Conservation (phyloP, 2,329 filamentous ascomycete genomes). For the Amauroascus verrucosus region DNA sequence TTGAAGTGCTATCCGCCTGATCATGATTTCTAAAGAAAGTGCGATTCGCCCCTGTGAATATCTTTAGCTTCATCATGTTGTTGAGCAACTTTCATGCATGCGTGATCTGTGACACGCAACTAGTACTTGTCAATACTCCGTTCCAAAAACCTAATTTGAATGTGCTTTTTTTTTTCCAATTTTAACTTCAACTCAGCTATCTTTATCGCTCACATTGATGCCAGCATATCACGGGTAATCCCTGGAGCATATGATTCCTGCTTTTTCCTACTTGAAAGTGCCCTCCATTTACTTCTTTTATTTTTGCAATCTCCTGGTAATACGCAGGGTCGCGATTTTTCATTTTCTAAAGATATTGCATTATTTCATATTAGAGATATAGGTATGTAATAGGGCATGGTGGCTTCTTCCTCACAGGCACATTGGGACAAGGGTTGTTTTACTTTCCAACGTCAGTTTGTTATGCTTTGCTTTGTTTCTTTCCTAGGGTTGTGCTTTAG, state of each 20-base stretch:
- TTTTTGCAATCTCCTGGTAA: neutral
- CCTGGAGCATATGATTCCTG: neutral
- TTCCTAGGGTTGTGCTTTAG: neutral
- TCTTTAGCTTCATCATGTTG: neutral
- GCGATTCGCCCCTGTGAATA: neutral
- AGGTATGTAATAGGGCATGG: neutral
- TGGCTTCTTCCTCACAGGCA: neutral
- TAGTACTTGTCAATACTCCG: neutral
- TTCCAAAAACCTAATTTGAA: neutral
- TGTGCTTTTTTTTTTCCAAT: neutral
- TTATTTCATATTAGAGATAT: neutral
- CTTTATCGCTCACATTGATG: neutral
- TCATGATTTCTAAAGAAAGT: neutral
- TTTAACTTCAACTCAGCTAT: neutral
- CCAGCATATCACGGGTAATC: neutral
- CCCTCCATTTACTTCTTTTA: neutral
- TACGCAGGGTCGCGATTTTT: neutral
- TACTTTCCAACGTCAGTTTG: neutral
- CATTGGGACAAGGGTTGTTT: neutral
- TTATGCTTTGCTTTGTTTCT: too few relatives aligned
- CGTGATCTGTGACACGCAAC: neutral
- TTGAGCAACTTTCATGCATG: neutral
- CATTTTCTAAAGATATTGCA: too few relatives aligned
- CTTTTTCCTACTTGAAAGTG: neutral
- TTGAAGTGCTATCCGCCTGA: neutral